phyloP scores from a whole-genome alignment of 805 yeast genomes.

The Candida wancherniae region DNA sequence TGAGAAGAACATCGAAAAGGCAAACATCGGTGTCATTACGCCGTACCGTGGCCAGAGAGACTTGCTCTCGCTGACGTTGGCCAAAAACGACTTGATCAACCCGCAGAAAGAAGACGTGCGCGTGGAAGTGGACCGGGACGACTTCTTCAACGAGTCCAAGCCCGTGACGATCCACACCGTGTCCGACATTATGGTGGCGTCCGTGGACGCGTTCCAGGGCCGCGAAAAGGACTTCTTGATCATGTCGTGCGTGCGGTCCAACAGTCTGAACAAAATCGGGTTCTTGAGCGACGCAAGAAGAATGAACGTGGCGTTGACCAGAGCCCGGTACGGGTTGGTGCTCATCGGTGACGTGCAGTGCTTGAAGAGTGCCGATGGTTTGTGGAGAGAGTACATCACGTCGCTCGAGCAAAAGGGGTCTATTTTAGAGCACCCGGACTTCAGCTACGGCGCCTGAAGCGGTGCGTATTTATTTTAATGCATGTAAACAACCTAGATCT shows the following conservation, averaged over 20 bases:
- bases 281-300: slow-evolving; percentile 82
- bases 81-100: slow-evolving; percentile 50
- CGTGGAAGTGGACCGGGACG: slow-evolving; percentile 59
- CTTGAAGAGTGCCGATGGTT: slow-evolving; percentile 9
- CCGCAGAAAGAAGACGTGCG: slow-evolving; percentile 46
- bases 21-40: slow-evolving; percentile 57
- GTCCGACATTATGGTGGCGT: slow-evolving; percentile 40
- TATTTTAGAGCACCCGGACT: slow-evolving; percentile 6
- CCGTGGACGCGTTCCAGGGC: slow-evolving; percentile 56
- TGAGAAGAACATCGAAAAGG: slow-evolving; percentile 47
- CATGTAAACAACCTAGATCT: neutral
- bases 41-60: slow-evolving; percentile 78
- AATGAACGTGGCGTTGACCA: slow-evolving; percentile 81
- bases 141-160: slow-evolving; percentile 42
- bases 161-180: slow-evolving; percentile 48
- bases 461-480: neutral
- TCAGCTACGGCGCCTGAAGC: slow-evolving; percentile 4
- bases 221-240: slow-evolving; percentile 51
- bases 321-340: slow-evolving; percentile 79
- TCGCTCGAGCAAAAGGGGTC: slow-evolving; percentile 11
- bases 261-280: slow-evolving; percentile 69
- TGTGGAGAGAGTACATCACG: slow-evolving; percentile 17
- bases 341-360: slow-evolving; percentile 16
- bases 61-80: slow-evolving; percentile 46
- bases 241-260: slow-evolving; percentile 58